A percentile compares a stretch with the other conserved stretches of the same genome.
Evolutionary conservation across 2,329 filamentous ascomycete species (phyloP).

Genomic region (Trichoderma simmonsii): DNA sequence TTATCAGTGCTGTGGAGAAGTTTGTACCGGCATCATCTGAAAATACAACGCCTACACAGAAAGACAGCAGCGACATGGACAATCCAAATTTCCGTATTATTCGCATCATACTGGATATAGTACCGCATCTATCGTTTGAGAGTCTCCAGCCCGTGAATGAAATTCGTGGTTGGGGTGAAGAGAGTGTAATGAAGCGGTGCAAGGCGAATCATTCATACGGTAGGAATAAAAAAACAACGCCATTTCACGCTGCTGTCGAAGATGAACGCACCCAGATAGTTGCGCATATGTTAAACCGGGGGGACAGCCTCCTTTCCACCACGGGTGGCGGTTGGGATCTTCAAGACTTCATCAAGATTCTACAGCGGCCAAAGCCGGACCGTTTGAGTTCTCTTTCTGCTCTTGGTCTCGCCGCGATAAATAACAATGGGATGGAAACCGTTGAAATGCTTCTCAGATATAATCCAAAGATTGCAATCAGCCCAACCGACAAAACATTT

Average conservation of each 20-base stretch:
- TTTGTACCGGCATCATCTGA: not conserved
- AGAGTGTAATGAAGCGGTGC: not conserved
- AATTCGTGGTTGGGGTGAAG: not conserved
- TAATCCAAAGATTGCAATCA: not conserved
- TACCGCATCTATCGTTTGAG: not conserved
- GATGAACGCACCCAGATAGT: fast-evolving
- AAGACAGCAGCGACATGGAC: too few species aligned
- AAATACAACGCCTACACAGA: too few species aligned
- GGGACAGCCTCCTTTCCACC: not conserved
- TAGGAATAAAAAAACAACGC: not conserved
- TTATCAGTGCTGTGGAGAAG: not conserved
- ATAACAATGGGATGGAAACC: not conserved
- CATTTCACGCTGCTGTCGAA: not conserved
- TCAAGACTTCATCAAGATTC: not conserved
- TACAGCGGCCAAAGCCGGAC: not conserved
- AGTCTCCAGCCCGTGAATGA: not conserved
- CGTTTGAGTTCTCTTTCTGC: not conserved
- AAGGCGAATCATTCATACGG: not conserved
- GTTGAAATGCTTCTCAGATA: not conserved
- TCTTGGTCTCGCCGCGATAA: not conserved
- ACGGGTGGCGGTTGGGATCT: not conserved
- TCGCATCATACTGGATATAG: not conserved
- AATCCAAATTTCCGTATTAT: not conserved
- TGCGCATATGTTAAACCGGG: not conserved
- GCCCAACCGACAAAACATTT: not conserved